Base-by-base conservation (phyloP, 768 basidiomycete genomes). In the Mycena chlorophos region DNA sequence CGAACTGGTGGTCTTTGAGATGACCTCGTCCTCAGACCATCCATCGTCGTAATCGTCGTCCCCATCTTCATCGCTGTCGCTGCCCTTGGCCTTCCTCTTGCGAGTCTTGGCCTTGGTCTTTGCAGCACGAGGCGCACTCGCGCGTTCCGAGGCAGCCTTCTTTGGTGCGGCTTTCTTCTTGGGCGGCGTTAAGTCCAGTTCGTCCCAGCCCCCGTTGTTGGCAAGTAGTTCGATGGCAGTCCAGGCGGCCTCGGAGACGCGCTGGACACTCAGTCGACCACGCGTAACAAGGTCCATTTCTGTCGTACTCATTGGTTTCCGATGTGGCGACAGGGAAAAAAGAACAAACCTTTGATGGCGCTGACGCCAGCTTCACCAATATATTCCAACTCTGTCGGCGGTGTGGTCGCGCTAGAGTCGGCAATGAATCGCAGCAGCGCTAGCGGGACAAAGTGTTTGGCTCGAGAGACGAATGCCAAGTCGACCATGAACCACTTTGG, bases 401-500 rank as follows among this genome's bases (percentile, higher is more conserved):
- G 72, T 2, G 70, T 62, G 3, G 70, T 53, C 37, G 64, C 55
- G 4, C 74, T 56, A 3, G 66, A 57, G 14, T 76, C 75, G 0
- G 86, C 82, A 34, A 95, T 80, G 48, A 77, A 73, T 23, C 86
- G 84, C 39, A 98, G 77, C 0, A 96, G 76, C 5, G 87, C 75
- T 12, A 96, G 77, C 2, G 94, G 87, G 12, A 96, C 80, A 51
- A 93, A 93, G 72, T 94, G 76, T 27, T 69, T 61, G 4, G 88
- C 79, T 22, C 89, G 83, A 5, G 81, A 74, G 16, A 70, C 63
- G 68, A 95, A 94, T 28, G 79, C 81, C 49, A 87, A 73, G 63
- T 93, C 86, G 30, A 94, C 89, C 94, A 98, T 98, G 75, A 79
- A 94, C 94, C 94, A 98, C 66, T 81, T 90, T 1, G 94, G 94